Evolutionary conservation across 2,329 filamentous ascomycete species (phyloP).

Genomic region (Alternaria brassicicola): DNA sequence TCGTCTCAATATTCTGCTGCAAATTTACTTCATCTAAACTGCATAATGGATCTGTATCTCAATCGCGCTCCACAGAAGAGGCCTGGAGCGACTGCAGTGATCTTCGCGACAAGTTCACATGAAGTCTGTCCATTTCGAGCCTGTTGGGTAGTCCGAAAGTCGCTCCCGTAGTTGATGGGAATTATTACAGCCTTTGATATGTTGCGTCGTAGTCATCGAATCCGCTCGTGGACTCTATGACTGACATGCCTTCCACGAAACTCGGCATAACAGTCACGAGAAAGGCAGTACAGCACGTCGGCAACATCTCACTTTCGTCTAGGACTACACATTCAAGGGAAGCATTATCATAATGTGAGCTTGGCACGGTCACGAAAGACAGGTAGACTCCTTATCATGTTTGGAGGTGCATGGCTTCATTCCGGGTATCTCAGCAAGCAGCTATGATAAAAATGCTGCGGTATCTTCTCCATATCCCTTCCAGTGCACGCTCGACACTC

Average conservation of each 20-base stretch:
- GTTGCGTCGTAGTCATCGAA: neutral
- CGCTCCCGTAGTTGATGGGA: neutral
- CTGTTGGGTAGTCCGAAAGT: neutral
- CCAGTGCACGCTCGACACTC: constrained; percentile 45
- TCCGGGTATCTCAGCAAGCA: constrained; percentile 41
- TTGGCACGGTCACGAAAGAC: neutral
- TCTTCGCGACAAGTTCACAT: neutral
- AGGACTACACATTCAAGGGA: neutral
- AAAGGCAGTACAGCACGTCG: neutral
- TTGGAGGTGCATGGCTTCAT: constrained; percentile 47
- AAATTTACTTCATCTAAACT: too few species aligned
- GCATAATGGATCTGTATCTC: fast-evolving
- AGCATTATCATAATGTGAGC: neutral
- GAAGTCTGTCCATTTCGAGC: neutral
- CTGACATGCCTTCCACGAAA: neutral
- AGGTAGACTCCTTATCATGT: neutral
- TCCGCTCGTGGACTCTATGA: neutral
- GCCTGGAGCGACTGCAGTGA: neutral
- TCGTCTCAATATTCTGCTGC: neutral
- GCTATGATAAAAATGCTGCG: constrained; percentile 24
- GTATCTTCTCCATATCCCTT: constrained; percentile 29
- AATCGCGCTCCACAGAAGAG: neutral
- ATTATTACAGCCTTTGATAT: neutral
- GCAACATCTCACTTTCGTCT: neutral
- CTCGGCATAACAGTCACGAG: neutral